Base-by-base conservation (phyloP, 257 asterid genomes). In the Leptodermis oblonga region DNA sequence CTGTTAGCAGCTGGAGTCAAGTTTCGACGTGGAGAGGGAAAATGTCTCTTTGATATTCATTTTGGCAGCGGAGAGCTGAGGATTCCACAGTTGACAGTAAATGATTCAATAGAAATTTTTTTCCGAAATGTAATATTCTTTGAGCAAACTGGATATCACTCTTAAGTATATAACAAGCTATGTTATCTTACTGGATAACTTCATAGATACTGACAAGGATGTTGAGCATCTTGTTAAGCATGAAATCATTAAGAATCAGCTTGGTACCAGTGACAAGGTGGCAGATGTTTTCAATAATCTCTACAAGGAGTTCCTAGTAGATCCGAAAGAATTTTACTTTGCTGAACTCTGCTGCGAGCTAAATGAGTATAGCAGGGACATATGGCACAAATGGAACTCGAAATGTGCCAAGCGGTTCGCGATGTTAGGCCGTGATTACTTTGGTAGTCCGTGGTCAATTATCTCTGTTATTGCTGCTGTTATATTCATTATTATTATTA, bases 221-320 rank as follows among this genome's bases (percentile, higher is more conserved):
- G 83, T 79, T 26, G 75, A 53, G 13, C 22, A 71, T 25, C 80
- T 79, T 13, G 65, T 68, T 14, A 5, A 54, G 0, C 22, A 20
- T 15, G 62, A 56, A 36, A 71, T 75, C 37, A 61, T 79, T 7
- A 37, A n/a, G 41, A 71, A 79, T 43, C 15, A 26, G 25, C 66
- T 79, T 15, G 77, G 70, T 0, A 68, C 73, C 28, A 62, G 41
- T 5, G 49, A 62, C 18, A 61, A 23, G n/a, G 80, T 79, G 14
- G 75, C 80, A 4, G 70, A 79, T 22, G 71, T 79, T 4, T 79
- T 79, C n/a, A 79, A 79, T 70, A 75, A 72, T 64, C 80, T 79
- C 11, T 62, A 71, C 78, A 75, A 79, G 20, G 80, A 70, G 54
- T 41, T 75, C 10, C 18, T 68, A 25, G 68, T 68, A 0, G 80